Conservation (phyloP, 139 green algal genomes). For the Yamagishiella unicocca region DNA sequence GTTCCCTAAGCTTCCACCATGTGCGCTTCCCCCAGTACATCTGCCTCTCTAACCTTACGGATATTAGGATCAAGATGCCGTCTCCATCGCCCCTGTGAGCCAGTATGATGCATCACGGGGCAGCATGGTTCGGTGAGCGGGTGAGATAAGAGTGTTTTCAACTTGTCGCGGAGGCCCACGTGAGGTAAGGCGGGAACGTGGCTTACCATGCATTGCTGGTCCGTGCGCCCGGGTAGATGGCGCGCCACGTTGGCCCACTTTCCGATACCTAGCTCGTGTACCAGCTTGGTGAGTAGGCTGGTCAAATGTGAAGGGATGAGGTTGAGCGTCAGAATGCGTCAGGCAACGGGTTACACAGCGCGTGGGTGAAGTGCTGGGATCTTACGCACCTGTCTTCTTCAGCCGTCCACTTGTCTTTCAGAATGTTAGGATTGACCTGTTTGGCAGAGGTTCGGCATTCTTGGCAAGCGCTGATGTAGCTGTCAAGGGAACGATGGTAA, state of each 20-base stretch:
- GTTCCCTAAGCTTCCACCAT: background rate
- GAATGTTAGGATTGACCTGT: conserved; percentile 90
- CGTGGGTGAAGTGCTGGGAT: background rate
- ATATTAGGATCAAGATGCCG: conserved; percentile 89
- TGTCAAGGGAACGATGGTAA: background rate
- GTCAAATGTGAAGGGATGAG: background rate
- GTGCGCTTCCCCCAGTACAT: background rate
- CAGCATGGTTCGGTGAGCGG: no score
- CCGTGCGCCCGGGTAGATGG: conserved; percentile 76
- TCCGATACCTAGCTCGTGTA: conserved; percentile 65
- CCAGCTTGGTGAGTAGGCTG: conserved; percentile 66
- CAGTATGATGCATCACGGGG: no score
- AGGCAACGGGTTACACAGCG: background rate
- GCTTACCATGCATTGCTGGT: conserved; percentile 92
- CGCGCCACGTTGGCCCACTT: conserved; percentile 85
- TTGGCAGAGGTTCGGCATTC: background rate
- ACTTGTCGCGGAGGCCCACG: no score
- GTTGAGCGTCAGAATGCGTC: no score
- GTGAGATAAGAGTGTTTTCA: no score
- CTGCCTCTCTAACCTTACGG: conserved; percentile 48
- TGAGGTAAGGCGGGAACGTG: no score
- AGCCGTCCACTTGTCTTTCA: conserved; percentile 82
- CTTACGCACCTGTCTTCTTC: conserved; percentile 71
- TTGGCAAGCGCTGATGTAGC: background rate
- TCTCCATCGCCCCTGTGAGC: conserved; percentile 74